Evolutionary conservation across 139 green algal genomes (phyloP).

Genomic region (Coelastrella sp.): DNA sequence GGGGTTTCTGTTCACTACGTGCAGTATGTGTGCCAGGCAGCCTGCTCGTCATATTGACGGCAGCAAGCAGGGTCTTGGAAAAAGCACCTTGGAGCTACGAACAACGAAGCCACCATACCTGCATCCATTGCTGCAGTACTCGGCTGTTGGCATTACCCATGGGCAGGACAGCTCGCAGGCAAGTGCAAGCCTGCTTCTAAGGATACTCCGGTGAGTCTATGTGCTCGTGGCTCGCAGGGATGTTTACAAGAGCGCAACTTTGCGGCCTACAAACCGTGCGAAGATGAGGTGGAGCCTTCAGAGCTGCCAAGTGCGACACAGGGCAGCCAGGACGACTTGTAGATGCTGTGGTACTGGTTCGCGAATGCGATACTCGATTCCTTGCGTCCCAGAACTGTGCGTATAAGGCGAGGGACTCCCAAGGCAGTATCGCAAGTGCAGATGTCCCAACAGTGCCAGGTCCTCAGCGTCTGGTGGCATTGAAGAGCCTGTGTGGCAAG

Average conservation of each 20-base stretch:
- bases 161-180: no score
- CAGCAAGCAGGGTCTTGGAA: no score
- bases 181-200: no score
- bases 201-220: background rate
- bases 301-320: conserved; percentile 49
- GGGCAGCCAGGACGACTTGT: background rate
- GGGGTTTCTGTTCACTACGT: no score
- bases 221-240: conserved; percentile 61
- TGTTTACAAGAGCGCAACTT: conserved; percentile 77
- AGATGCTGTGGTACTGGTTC: background rate
- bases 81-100: no score
- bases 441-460: no score
- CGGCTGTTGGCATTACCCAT: no score
- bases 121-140: no score
- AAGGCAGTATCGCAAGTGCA: no score
- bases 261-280: conserved; percentile 70
- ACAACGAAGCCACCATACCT: no score
- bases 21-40: background rate
- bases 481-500: no score
- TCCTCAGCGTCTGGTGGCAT: no score
- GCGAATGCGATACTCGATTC: background rate
- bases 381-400: background rate
- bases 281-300: conserved; percentile 65
- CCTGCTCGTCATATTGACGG: background rate
- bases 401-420: background rate